A percentile compares a stretch with the other conserved stretches of the same genome.
Evolutionary conservation across 2,329 filamentous ascomycete species (phyloP).

Genomic region (Phoma sp.): DNA sequence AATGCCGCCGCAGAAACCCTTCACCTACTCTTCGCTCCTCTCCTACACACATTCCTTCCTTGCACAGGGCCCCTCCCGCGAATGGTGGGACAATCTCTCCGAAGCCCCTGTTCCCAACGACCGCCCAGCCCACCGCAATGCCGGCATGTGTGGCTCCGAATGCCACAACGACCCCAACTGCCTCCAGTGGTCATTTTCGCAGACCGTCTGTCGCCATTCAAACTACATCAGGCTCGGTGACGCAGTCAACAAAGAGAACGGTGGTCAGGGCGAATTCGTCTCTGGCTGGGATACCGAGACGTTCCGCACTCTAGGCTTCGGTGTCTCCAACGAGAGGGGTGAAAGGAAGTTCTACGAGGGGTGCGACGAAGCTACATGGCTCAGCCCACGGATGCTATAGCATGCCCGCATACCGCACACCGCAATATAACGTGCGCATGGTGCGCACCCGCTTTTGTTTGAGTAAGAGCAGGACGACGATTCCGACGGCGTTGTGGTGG

Average conservation of each 20-base stretch:
- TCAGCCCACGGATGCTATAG: constrained; percentile 40
- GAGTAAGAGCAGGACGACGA: constrained; percentile 14
- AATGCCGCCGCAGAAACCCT: constrained; percentile 50
- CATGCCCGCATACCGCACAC: constrained; percentile 3
- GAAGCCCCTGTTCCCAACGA: constrained; percentile 44
- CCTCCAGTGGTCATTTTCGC: constrained; percentile 47
- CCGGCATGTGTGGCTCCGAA: constrained; percentile 44
- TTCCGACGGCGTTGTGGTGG: constrained; percentile 35
- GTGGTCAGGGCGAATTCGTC: constrained; percentile 47
- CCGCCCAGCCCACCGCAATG: constrained; percentile 43
- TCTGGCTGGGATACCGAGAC: constrained; percentile 50
- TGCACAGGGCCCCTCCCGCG: constrained; percentile 37
- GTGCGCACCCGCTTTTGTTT: constrained; percentile 5
- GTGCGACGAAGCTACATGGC: constrained; percentile 50
- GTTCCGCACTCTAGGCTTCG: constrained; percentile 46
- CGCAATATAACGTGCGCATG: background rate
- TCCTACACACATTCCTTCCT: constrained; percentile 48
- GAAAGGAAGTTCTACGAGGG: constrained; percentile 40
- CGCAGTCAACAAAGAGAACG: constrained; percentile 41
- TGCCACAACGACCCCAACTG: constrained; percentile 44
- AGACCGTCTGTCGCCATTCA: constrained; percentile 49
- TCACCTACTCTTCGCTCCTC: constrained; percentile 48
- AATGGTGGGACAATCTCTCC: constrained; percentile 49
- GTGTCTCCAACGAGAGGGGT: constrained; percentile 43
- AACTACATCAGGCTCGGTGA: constrained; percentile 47